Percentiles rank a stretch among this genome's conserved stretches.
Conservation (phyloP, 2,329 filamentous ascomycete species). For the Cryphonectria japonica region DNA sequence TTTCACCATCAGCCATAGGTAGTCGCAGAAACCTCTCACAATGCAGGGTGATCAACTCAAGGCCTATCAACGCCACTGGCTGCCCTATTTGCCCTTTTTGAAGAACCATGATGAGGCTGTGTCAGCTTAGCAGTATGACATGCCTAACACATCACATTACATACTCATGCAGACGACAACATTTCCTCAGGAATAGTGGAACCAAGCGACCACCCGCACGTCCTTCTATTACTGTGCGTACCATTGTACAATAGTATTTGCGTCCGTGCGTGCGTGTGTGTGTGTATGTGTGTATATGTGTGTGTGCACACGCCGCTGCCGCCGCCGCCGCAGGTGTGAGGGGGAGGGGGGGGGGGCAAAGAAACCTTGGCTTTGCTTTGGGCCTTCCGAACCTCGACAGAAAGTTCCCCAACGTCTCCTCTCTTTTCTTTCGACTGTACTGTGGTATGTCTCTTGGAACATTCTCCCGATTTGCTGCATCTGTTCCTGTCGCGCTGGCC, state of each 20-base stretch:
- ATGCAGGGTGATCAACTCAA: not conserved
- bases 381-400: too few species aligned
- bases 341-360: too few species aligned
- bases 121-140: not conserved
- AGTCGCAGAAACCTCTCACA: not conserved
- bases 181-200: not conserved
- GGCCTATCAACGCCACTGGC: not conserved
- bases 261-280: too few species aligned
- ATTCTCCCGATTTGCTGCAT: not conserved
- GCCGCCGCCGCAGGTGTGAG: too few species aligned
- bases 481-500: not conserved
- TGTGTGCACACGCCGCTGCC: too few species aligned
- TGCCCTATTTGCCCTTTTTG: not conserved
- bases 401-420: too few species aligned
- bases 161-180: not conserved
- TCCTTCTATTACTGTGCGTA: not conserved
- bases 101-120: not conserved
- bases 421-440: too few species aligned
- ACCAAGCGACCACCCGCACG: not conserved
- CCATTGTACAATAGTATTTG: too few species aligned
- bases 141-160: not conserved
- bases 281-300: too few species aligned
- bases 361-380: too few species aligned
- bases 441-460: not conserved
- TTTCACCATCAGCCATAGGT: not conserved